Evolutionary conservation across 805 yeast species (phyloP).

Genomic region (Metschnikowia borealis): DNA sequence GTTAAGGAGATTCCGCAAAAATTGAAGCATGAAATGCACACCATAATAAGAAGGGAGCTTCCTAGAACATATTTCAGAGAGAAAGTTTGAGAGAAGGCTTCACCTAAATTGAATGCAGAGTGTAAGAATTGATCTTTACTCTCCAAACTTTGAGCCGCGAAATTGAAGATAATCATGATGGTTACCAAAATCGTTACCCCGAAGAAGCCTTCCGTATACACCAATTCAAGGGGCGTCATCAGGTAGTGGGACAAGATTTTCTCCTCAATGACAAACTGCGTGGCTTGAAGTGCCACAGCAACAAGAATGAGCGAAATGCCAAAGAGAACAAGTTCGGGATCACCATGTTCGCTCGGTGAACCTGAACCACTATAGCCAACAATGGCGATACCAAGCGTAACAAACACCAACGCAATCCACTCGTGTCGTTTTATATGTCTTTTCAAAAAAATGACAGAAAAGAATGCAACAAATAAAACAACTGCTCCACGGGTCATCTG

Average conservation of each 20-base stretch:
- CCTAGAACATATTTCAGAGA: constrained; percentile 39
- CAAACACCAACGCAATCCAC: constrained; percentile 65
- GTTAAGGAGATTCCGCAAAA: constrained; percentile 71
- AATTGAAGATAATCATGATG: constrained; percentile 43
- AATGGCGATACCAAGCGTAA: constrained; percentile 62
- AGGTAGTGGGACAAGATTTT: constrained; percentile 51
- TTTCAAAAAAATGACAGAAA: constrained; percentile 60
- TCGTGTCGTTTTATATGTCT: constrained; percentile 55
- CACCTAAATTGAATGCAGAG: constrained; percentile 54
- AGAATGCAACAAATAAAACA: constrained; percentile 69
- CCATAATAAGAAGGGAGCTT: constrained; percentile 62
- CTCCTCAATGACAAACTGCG: constrained; percentile 78
- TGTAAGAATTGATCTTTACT: constrained; percentile 33
- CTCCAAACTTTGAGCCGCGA: constrained; percentile 33
- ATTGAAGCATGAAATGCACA: constrained; percentile 69
- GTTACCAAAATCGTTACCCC: constrained; percentile 48
- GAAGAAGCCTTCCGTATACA: constrained; percentile 70
- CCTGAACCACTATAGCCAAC: constrained; percentile 70
- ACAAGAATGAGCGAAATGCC: constrained; percentile 58
- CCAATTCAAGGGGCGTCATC: constrained; percentile 59
- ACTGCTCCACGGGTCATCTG: constrained; percentile 84
- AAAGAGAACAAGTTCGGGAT: constrained; percentile 32
- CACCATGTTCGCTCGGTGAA: constrained; percentile 16
- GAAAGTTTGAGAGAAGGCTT: constrained; percentile 49
- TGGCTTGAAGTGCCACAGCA: constrained; percentile 67